These are phyloP conservation scores for Phytopythium vexans DNA, from an alignment of 352 stramenopile genomes.

Conservation along the genomic window DNA sequence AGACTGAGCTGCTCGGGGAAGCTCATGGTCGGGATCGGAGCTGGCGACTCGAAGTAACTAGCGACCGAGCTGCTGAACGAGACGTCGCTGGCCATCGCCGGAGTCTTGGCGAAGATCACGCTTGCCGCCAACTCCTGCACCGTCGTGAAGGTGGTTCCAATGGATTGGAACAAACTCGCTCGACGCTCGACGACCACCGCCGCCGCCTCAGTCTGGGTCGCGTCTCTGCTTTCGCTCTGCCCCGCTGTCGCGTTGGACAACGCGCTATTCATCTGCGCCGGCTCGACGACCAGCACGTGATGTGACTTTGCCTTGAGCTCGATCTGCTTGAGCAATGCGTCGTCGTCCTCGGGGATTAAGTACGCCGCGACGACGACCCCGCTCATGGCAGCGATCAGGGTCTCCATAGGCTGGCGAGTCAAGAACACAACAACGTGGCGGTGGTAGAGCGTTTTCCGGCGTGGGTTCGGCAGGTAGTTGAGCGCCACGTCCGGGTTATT, in stretches of 20 bases:
- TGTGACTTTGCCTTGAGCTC: conserved; percentile 43
- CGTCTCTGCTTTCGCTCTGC: conserved; percentile 34
- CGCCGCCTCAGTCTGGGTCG: conserved; percentile 15
- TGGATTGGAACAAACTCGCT: conserved; percentile 54
- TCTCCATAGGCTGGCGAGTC: conserved; percentile 66
- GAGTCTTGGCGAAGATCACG: conserved; percentile 79
- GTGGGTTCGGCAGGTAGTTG: conserved; percentile 74
- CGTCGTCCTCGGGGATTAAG: conserved; percentile 44
- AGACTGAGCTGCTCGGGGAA: conserved; percentile 74
- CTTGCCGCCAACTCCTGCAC: conserved; percentile 79
- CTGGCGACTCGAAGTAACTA: conserved; percentile 39
- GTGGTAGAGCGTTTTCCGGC: conserved; percentile 74
- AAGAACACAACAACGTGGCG: conserved; percentile 76
- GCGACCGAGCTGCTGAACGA: conserved; percentile 69
- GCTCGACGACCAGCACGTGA: conserved; percentile 64
- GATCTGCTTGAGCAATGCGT: conserved; percentile 51
- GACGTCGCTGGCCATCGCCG: conserved; percentile 42
- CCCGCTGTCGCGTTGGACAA: conserved; percentile 48
- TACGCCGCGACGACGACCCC: conserved; percentile 67
- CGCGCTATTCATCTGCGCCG: conserved; percentile 28
- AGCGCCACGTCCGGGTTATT: conserved; percentile 45
- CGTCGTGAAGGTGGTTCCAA: conserved; percentile 65
- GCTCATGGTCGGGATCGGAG: conserved; percentile 41
- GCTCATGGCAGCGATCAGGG: conserved; percentile 72
- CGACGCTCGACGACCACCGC: conserved; percentile 49